Evolutionary conservation across 371 early-diverging fungal genomes (phyloP).

Genomic region (Rozella allomycis): DNA sequence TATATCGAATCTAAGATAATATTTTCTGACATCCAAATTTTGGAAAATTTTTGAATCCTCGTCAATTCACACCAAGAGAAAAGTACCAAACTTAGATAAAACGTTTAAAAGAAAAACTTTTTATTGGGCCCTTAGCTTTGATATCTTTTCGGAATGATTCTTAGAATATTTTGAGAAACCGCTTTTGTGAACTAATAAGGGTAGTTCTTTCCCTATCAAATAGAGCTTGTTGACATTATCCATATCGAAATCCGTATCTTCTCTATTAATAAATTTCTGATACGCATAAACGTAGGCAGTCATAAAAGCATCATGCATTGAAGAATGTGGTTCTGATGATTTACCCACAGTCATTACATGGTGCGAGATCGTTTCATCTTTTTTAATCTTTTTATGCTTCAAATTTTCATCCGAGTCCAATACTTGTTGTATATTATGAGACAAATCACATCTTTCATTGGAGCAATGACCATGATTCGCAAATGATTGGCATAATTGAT

Average conservation of each 20-base stretch:
- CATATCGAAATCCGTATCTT: no score
- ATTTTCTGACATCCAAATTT: no score
- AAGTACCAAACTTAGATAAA: no score
- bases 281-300: slow-evolving; percentile 60
- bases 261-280: slow-evolving; percentile 10
- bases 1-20: no score
- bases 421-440: not conserved
- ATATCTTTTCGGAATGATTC: no score
- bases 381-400: slow-evolving; percentile 3
- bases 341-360: not conserved
- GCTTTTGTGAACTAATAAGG: slow-evolving; percentile 34
- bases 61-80: no score
- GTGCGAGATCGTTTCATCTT: not conserved
- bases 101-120: no score
- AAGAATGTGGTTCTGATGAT: slow-evolving; percentile 42
- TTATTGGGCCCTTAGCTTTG: no score
- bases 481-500: not conserved
- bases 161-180: no score
- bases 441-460: slow-evolving; percentile 2
- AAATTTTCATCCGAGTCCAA: slow-evolving; percentile 1
- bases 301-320: slow-evolving; percentile 83
- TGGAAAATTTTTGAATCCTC: no score
- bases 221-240: slow-evolving; percentile 42
- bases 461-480: slow-evolving; percentile 2
- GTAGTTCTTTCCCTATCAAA: slow-evolving; percentile 39